Base-by-base conservation (phyloP, 139 green algal species). In the Closterium sp. region DNA sequence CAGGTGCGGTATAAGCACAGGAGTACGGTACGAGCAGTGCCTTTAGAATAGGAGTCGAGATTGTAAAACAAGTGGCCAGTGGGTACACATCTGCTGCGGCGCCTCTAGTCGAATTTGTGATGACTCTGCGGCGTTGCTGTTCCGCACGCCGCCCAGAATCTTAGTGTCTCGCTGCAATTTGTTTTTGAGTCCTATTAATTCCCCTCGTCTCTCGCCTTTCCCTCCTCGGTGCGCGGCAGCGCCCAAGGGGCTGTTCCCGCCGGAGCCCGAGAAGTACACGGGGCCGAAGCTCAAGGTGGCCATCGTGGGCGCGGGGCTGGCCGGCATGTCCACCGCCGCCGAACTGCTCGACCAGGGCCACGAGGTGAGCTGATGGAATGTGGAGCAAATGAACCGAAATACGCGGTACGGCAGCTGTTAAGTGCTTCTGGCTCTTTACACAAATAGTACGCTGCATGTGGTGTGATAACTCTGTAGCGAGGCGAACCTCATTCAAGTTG, bases 311-410 rank as follows among this genome's bases (percentile, higher is more conserved):
- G 88, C 85, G 24, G 93, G 93, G 10, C 88, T 95, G 0, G 91
- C 93, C 97, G 97, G 27, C 95, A 94, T 99, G 89, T 99, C 97
- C 32, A 99, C 98, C 27, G 98, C 98, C 4, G 97, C 98, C 1
- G 98, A 99, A 96, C 96, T 99, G 86, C 95, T 99, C n/a, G 98
- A 99, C 94, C 96, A 97, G 92, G 97, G 97, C 94, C 92, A 94
- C 96, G 92, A 96, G 50, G 90, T 91, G 21, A 50, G 89, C 89
- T 73, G 50, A 21, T 73, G 50, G 13, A 73, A 21, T 22, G 4
- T 45, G 2, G 38, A 0, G 38, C 2, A 45, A 45, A 45, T 45
- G 2, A 45, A 45, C 2, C 38, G 0, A 6, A 45, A 73, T 27
- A 3, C 50, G 10, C 50, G 50, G 17, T 24, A 73, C 10, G 50